Percentiles rank a stretch among this genome's conserved stretches.
Conservation (phyloP, 2,329 filamentous ascomycete species). For the Cordyceps cateniannulata region DNA sequence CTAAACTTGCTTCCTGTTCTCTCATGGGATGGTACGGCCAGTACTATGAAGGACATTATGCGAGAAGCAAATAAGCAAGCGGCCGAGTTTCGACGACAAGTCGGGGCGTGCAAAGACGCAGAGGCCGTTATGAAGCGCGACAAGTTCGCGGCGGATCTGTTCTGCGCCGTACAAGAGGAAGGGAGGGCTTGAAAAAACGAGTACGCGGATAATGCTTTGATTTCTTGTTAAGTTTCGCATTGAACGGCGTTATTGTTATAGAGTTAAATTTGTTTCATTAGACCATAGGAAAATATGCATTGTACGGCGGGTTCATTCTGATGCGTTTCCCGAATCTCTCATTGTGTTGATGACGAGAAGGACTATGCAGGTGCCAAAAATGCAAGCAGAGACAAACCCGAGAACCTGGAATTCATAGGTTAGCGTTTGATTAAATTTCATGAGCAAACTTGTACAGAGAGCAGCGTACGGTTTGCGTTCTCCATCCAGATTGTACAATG, state of each 20-base stretch:
- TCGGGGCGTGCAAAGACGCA: slow-evolving; percentile 58
- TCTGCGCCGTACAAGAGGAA: slow-evolving; percentile 44
- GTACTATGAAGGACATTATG: slow-evolving; percentile 34
- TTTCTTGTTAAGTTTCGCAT: neutral
- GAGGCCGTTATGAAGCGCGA: slow-evolving; percentile 21
- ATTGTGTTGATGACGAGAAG: slow-evolving; percentile 43
- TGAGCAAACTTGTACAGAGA: slow-evolving; percentile 1
- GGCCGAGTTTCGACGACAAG: slow-evolving; percentile 50
- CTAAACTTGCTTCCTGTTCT: slow-evolving; percentile 51
- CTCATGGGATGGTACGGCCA: slow-evolving; percentile 54
- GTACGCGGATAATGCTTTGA: neutral
- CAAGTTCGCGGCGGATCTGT: slow-evolving; percentile 53
- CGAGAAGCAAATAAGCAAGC: slow-evolving; percentile 46
- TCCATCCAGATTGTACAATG: slow-evolving; percentile 88
- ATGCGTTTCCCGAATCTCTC: neutral
- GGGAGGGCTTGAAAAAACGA: slow-evolving; percentile 16
- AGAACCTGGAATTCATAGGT: slow-evolving; percentile 42
- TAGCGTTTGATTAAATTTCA: neutral
- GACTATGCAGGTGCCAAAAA: slow-evolving; percentile 59
- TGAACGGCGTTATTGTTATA: neutral
- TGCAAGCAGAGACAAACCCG: slow-evolving; percentile 52
- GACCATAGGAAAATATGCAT: neutral
- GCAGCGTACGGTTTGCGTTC: slow-evolving; percentile 69
- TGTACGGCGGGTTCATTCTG: neutral
- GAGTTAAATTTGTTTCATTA: neutral